Percentiles rank a stretch among this genome's conserved stretches.
Evolutionary conservation across 768 basidiomycete species (phyloP).

Genomic region (Leccinellum albellum): DNA sequence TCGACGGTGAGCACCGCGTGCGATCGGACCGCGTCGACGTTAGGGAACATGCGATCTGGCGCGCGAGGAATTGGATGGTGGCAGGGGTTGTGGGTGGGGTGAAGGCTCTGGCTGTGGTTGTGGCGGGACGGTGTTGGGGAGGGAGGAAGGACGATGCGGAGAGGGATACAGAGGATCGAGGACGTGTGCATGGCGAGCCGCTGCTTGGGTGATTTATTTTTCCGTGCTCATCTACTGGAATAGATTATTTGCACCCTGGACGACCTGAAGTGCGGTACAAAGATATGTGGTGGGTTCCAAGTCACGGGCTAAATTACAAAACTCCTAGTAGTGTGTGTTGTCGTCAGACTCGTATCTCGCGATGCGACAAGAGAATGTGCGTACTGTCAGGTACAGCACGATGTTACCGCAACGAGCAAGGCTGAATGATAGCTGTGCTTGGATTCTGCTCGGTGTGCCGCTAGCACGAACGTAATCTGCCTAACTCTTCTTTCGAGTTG

Average conservation of each 20-base stretch:
- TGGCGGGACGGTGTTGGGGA: constrained; percentile 10
- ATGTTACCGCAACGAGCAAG: too few relatives aligned
- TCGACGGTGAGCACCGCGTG: constrained; percentile 66
- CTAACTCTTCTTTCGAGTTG: too few relatives aligned
- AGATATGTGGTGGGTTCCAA: neutral
- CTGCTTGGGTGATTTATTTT: constrained; percentile 10
- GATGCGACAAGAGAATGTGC: too few relatives aligned
- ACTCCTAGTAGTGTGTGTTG: too few relatives aligned
- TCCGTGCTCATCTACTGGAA: neutral
- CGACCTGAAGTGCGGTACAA: neutral
- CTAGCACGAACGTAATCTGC: too few relatives aligned
- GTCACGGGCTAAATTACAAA: neutral
- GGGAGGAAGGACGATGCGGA: neutral
- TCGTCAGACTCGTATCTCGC: too few relatives aligned
- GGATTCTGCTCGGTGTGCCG: too few relatives aligned
- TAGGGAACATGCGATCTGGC: constrained; percentile 31
- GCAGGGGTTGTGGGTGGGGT: constrained; percentile 12
- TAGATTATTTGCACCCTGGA: neutral
- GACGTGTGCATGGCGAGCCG: neutral
- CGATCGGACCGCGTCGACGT: constrained; percentile 58
- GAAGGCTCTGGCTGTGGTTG: neutral
- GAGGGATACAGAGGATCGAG: neutral
- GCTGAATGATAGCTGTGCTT: too few relatives aligned
- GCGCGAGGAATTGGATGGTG: constrained; percentile 32
- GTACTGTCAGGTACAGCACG: too few relatives aligned